Conservation (phyloP, 371 early-diverging fungal genomes). For the Lichtheimia corymbifera region DNA sequence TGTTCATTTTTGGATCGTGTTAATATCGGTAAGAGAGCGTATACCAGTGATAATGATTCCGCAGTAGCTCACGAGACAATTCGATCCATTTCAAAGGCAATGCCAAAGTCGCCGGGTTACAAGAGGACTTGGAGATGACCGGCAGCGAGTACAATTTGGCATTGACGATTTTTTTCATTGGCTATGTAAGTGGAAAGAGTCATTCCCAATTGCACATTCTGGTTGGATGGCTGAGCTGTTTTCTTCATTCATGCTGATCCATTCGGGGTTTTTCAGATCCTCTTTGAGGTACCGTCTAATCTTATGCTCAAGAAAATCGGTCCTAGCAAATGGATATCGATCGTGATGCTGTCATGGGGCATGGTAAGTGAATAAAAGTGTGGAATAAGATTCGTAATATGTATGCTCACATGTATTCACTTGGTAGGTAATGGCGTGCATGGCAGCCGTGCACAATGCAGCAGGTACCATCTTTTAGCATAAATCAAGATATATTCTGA, state of each 20-base stretch:
- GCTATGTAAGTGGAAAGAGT: conserved; percentile 46
- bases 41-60: background rate
- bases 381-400: background rate
- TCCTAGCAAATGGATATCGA: conserved; percentile 72
- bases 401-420: too few species aligned
- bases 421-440: conserved; percentile 35
- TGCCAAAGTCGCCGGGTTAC: conserved; percentile 59
- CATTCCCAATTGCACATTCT: background rate
- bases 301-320: conserved; percentile 65
- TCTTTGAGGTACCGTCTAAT: conserved; percentile 76
- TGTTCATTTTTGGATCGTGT: conserved; percentile 57
- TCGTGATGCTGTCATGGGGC: conserved; percentile 58
- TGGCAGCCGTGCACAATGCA: conserved; percentile 48
- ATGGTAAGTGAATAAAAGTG: conserved; percentile 21
- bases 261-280: conserved; percentile 32
- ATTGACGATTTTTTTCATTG: conserved; percentile 65
- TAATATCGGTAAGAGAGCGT: conserved; percentile 40
- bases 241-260: conserved; percentile 10
- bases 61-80: background rate
- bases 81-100: conserved; percentile 34
- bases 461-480: conserved; percentile 2
- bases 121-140: conserved; percentile 42
- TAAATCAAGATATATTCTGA: too few species aligned
- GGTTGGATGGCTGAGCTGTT: conserved; percentile 6
- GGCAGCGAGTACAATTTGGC: conserved; percentile 56